These are phyloP conservation scores for Sphaerobolus stellatus DNA, from an alignment of 1,284 basidiomycete genomes.

Conservation along the genomic window DNA sequence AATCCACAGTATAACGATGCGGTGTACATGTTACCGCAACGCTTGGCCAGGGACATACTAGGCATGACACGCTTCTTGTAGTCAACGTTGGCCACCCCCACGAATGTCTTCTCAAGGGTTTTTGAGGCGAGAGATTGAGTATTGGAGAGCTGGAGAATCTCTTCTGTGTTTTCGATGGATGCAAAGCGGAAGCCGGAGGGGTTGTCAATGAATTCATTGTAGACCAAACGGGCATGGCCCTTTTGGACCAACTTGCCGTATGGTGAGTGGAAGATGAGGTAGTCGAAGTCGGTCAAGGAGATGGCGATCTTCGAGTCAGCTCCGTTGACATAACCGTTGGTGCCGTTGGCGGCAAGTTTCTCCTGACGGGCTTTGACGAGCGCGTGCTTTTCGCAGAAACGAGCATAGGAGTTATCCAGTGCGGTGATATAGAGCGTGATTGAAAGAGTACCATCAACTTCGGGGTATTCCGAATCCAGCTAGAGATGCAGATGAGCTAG, in stretches of 20 bases:
- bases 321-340: too few relatives aligned
- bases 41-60: slow-evolving; percentile 78
- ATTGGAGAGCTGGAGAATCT: slow-evolving; percentile 66
- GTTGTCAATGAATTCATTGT: slow-evolving; percentile 88
- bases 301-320: slow-evolving; percentile 48
- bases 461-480: slow-evolving; percentile 90
- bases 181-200: slow-evolving; percentile 76
- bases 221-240: slow-evolving; percentile 90
- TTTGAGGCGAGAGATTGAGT: slow-evolving; percentile 87
- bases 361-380: slow-evolving; percentile 41
- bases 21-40: slow-evolving; percentile 98
- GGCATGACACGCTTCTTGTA: slow-evolving; percentile 76
- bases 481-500: not conserved
- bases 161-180: slow-evolving; percentile 67
- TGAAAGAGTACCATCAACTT: slow-evolving; percentile 96
- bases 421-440: slow-evolving; percentile 95
- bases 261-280: slow-evolving; percentile 89
- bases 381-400: slow-evolving; percentile 83
- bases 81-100: slow-evolving; percentile 66
- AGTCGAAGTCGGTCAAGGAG: slow-evolving; percentile 83
- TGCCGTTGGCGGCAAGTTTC: slow-evolving; percentile 47
- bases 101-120: slow-evolving; percentile 92
- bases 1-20: slow-evolving; percentile 95
- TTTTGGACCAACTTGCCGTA: slow-evolving; percentile 99
- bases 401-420: slow-evolving; percentile 86